These are phyloP conservation scores for Bromus sterilis DNA, from an alignment of 176 grass and related monocot species.

Conservation along the genomic window DNA sequence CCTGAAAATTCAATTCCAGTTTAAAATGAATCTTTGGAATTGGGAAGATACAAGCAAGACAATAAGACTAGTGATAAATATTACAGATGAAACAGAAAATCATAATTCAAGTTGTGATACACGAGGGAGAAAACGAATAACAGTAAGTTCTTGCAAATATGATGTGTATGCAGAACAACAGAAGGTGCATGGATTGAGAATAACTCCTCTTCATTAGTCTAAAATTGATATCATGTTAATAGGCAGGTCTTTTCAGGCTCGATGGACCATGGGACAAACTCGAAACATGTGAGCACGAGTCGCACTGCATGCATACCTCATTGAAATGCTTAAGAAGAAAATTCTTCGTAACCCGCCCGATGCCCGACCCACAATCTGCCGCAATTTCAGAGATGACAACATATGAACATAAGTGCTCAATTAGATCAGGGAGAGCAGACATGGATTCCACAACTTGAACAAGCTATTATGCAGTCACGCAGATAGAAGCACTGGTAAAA, in stretches of 20 bases:
- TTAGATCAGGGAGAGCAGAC: neutral
- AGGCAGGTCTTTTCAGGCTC: neutral
- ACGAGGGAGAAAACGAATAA: neutral
- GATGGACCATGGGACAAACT: neutral
- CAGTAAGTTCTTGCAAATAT: neutral
- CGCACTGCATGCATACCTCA: conserved; percentile 40
- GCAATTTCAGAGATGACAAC: neutral
- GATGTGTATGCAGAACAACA: neutral
- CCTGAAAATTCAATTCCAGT: conserved; percentile 33
- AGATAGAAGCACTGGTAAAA: neutral
- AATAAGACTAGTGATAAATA: neutral
- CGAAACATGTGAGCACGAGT: neutral
- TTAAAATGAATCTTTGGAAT: neutral
- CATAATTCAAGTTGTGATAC: neutral
- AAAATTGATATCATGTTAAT: neutral
- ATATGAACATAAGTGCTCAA: neutral
- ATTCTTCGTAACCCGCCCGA: conserved; percentile 92
- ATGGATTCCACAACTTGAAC: neutral
- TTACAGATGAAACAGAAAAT: neutral
- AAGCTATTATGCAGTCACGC: neutral
- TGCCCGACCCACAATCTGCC: conserved; percentile 94
- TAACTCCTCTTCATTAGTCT: neutral
- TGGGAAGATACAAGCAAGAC: neutral
- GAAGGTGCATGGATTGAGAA: neutral
- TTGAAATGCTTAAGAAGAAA: conserved; percentile 83